These are phyloP conservation scores for Cutaneotrichosporon mucoides DNA, from an alignment of 1,284 basidiomycete genomes.

Conservation along the genomic window DNA sequence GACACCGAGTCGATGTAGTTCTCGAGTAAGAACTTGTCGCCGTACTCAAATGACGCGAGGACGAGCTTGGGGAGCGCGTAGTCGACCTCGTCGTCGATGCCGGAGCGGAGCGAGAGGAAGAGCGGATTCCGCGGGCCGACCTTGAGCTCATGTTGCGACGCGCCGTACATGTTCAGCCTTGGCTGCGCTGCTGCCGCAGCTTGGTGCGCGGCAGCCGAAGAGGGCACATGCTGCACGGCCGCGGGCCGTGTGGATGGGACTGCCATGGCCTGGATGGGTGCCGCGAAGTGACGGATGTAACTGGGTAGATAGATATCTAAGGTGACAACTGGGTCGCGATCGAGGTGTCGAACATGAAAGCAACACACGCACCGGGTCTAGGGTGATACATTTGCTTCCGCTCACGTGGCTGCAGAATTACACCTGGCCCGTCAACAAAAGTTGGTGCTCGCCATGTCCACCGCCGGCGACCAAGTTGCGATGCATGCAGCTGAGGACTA, in stretches of 20 bases:
- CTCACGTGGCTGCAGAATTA: no score
- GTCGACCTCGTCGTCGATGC: conserved; percentile 39
- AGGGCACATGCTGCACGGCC: background rate
- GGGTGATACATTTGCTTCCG: conserved; percentile 15
- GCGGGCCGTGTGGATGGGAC: conserved; percentile 12
- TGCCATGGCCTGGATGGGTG: conserved; percentile 16
- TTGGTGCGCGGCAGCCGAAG: conserved; percentile 1
- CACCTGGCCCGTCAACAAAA: conserved; percentile 11
- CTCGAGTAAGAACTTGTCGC: conserved; percentile 33
- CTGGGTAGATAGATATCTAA: conserved; percentile 1
- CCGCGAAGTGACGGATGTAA: background rate
- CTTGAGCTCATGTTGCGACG: conserved; percentile 25
- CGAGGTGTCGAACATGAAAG: background rate
- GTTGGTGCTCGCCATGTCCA: conserved; percentile 6
- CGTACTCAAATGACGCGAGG: conserved; percentile 33
- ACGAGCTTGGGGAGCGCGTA: conserved; percentile 43
- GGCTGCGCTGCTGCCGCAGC: background rate
- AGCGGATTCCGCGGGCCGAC: conserved; percentile 32
- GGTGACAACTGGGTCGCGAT: background rate
- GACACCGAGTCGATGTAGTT: conserved; percentile 32
- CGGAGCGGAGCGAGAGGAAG: conserved; percentile 36
- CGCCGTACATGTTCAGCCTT: conserved; percentile 23
- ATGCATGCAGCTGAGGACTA: background rate
- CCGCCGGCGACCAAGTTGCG: background rate
- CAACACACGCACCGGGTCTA: background rate